Evolutionary conservation across 768 basidiomycete species (phyloP), one percentile per base, ranked within the genome.

Genomic region (Lentinula aciculospora): DNA sequence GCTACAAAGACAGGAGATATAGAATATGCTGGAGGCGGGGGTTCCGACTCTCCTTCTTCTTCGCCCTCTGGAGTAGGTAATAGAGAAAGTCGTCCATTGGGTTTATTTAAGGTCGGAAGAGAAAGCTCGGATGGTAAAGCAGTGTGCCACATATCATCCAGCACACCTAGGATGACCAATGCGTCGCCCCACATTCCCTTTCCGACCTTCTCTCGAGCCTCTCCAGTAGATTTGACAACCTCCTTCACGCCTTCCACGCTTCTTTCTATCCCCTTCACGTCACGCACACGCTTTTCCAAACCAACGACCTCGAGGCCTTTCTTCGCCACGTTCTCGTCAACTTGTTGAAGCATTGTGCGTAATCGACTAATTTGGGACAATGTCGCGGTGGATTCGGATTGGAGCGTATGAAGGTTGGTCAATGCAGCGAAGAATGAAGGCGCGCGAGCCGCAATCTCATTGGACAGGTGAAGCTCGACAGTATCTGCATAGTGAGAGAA

Each of bases 401-500:
- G 93, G 10, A 99, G 81, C 61, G 93, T 89, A 65, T 97, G 91
- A 7, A 99, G 78, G 69, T 99, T 99, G 6, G 93, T 83, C 36
- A 99, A 82, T 6, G 97, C 97, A 4, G 95, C 88, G 65, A 98
- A 99, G 81, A 99, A 99, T 1, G 94, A 93, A 0, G 91, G 82
- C 0, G 94, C 92, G 13, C 96, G 88, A 9, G 89, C 75, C 8
- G 89, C 89, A 45, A 99, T 95, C 71, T 98, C 97, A 60, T 85
- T 85, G 3, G 95, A 83, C 57, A 99, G 88, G 70, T 99, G 96
- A 59, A 93, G 86, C 68, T 99, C 97, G 61, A 98, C 83, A 0
- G 89, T 89, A 68, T 98, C 97, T 2, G 95, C 87, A 65, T 96
- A 88, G 57, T 92, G 88, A 9, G 94, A 94, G 61, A 98, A 84